Conservation (phyloP, 2,329 filamentous ascomycete species). For the Apiospora saccharicola region DNA sequence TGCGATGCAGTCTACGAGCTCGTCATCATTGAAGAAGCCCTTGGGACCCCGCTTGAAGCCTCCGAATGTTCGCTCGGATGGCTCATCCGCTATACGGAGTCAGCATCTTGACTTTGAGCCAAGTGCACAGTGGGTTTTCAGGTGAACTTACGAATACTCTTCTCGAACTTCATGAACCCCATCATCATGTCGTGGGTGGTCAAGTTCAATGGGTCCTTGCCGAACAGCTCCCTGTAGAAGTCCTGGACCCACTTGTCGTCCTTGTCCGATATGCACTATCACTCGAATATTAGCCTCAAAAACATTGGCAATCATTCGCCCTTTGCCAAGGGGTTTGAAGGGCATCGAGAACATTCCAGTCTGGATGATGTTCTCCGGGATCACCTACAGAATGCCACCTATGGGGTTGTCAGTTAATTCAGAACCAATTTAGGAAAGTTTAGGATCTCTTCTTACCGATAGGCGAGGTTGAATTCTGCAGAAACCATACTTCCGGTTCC, state of each 20-base stretch:
- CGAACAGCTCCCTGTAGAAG: constrained; percentile 69
- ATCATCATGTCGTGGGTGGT: constrained; percentile 66
- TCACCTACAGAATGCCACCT: constrained; percentile 23
- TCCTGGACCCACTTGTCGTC: constrained; percentile 84
- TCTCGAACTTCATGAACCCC: constrained; percentile 70
- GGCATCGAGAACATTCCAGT: background rate
- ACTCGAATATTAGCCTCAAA: background rate
- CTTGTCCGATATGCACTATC: constrained; percentile 67
- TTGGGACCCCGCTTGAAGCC: constrained; percentile 69
- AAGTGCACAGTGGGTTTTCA: too few relatives aligned
- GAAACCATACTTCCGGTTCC: constrained; percentile 85
- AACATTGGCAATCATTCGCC: background rate
- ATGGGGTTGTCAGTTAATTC: background rate
- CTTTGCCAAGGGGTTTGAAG: background rate
- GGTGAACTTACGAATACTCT: constrained; percentile 49
- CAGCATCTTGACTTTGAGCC: background rate
- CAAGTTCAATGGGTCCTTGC: constrained; percentile 64
- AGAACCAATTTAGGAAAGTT: background rate
- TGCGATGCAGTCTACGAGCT: constrained; percentile 78
- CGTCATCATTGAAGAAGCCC: constrained; percentile 77
- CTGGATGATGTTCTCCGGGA: background rate
- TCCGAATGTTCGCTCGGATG: constrained; percentile 72
- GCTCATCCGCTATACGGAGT: constrained; percentile 60
- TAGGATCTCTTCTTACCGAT: constrained; percentile 59
- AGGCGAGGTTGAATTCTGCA: constrained; percentile 88